These are phyloP conservation scores for Saturnispora sekii DNA, from an alignment of 805 yeast species.

Conservation along the genomic window DNA sequence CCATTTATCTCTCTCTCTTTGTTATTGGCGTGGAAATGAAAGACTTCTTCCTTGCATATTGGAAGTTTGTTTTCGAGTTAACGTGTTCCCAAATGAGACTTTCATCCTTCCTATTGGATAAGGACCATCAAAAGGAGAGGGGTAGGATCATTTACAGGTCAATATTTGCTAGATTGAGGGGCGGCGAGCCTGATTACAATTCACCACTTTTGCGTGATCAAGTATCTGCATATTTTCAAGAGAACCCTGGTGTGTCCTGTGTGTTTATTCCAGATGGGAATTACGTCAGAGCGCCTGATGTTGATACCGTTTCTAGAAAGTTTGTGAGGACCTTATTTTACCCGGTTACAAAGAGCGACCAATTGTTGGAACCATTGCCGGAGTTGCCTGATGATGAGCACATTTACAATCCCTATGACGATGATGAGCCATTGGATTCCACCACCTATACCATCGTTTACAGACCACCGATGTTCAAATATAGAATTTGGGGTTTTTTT, in stretches of 20 bases:
- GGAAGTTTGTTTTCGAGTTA: conserved; percentile 51
- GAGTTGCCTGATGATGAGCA: conserved; percentile 24
- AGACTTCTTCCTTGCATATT: conserved; percentile 20
- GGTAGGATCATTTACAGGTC: conserved; percentile 56
- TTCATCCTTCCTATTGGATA: conserved; percentile 71
- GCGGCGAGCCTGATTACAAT: conserved; percentile 34
- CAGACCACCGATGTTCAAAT: conserved; percentile 69
- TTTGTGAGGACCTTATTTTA: conserved; percentile 62
- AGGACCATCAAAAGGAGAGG: conserved; percentile 54
- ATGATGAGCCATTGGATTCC: conserved; percentile 25
- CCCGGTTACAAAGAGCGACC: conserved; percentile 73
- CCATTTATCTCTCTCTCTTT: conserved; percentile 6
- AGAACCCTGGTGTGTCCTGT: conserved; percentile 34
- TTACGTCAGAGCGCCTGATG: conserved; percentile 78
- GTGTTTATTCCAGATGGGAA: conserved; percentile 74
- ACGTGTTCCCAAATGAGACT: conserved; percentile 52
- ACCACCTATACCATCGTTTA: conserved; percentile 65
- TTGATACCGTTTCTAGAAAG: conserved; percentile 63
- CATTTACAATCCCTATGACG: conserved; percentile 26
- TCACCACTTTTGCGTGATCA: conserved; percentile 43
- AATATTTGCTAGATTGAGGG: conserved; percentile 30
- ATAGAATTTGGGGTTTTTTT: conserved; percentile 43
- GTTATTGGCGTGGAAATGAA: conserved; percentile 5
- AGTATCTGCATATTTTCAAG: conserved; percentile 35
- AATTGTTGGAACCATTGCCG: conserved; percentile 36